Evolutionary conservation across 2,329 filamentous ascomycete genomes (phyloP).

Genomic region (Botrytis pseudocinerea): DNA sequence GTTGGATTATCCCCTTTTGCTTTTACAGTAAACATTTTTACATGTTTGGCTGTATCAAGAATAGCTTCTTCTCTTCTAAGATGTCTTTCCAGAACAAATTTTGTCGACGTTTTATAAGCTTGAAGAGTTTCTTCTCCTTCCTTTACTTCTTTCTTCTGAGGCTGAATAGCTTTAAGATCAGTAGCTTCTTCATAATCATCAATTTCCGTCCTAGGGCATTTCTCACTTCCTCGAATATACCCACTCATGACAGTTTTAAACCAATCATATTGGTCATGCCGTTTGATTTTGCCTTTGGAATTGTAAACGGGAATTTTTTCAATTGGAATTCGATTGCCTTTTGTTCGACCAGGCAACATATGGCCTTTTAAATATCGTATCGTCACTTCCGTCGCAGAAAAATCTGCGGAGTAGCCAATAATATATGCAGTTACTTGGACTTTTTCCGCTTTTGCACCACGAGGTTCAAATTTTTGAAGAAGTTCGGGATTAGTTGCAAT

Average conservation of each 20-base stretch:
- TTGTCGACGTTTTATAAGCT: conserved; percentile 81
- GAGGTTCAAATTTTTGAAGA: conserved; percentile 74
- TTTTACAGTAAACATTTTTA: conserved; percentile 72
- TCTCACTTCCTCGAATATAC: conserved; percentile 58
- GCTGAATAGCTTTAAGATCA: conserved; percentile 71
- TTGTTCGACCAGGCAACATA: conserved; percentile 83
- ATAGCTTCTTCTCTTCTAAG: conserved; percentile 91
- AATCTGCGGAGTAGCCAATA: conserved; percentile 78
- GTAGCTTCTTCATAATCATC: conserved; percentile 79
- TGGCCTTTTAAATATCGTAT: conserved; percentile 83
- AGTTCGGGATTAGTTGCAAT: conserved; percentile 73
- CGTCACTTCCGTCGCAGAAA: conserved; percentile 88
- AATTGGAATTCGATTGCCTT: conserved; percentile 73
- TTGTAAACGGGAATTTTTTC: conserved; percentile 83
- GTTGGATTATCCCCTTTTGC: conserved; percentile 72
- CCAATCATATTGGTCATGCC: conserved; percentile 82
- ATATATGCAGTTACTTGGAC: conserved; percentile 92
- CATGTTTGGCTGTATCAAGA: conserved; percentile 63
- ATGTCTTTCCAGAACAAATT: conserved; percentile 83
- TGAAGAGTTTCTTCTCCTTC: conserved; percentile 81
- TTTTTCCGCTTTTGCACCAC: conserved; percentile 82
- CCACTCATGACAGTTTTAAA: conserved; percentile 77
- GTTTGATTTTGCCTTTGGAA: conserved; percentile 72
- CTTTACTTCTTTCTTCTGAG: conserved; percentile 70
- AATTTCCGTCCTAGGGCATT: conserved; percentile 61